Conservation (phyloP, 2,329 filamentous ascomycete species). For the Botrytis galanthina region DNA sequence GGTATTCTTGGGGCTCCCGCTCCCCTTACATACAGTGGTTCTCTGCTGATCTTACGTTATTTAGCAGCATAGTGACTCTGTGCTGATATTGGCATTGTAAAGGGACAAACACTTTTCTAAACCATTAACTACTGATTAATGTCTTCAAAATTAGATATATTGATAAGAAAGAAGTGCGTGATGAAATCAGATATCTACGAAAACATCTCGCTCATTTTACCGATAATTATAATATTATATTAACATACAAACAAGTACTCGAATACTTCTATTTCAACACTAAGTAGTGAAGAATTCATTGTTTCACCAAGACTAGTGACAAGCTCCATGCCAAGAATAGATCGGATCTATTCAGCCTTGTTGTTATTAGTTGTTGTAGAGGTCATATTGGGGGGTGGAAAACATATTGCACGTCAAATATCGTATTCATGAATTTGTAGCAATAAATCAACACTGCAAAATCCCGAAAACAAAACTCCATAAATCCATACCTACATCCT, state of each 20-base stretch:
- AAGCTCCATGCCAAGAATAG: neutral
- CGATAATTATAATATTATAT: fast-evolving
- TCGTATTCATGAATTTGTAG: neutral
- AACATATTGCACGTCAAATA: neutral
- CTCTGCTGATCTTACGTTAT: neutral
- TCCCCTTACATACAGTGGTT: neutral
- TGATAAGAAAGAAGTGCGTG: neutral
- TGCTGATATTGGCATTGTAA: neutral
- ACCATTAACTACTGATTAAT: neutral
- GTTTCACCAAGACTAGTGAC: neutral
- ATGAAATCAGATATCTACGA: neutral
- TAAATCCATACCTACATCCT: neutral
- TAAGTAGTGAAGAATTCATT: neutral
- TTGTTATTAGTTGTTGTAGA: neutral
- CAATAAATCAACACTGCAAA: neutral
- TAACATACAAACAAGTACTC: neutral
- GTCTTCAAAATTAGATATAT: neutral
- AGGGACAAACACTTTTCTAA: neutral
- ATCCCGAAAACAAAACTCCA: neutral
- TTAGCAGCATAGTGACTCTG: neutral
- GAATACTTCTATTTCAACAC: neutral
- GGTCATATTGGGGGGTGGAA: no score
- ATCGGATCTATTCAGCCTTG: neutral
- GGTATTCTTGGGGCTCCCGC: neutral
- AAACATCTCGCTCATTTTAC: neutral